phyloP scores from a whole-genome alignment of 345 rosid species.

The Dovyalis caffra region DNA sequence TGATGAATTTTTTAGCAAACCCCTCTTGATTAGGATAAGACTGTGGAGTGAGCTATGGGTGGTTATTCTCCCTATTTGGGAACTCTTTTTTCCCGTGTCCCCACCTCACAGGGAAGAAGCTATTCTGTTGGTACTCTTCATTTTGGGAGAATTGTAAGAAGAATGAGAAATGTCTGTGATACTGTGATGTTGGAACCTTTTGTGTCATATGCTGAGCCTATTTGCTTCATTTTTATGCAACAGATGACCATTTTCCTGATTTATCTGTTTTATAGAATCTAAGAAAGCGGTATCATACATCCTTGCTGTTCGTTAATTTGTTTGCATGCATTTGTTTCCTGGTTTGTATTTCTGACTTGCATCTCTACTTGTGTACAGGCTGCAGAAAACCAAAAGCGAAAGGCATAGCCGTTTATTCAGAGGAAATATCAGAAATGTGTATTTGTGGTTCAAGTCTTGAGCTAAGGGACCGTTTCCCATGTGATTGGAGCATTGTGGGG shows the following conservation, averaged over 20 bases:
- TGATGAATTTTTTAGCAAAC: background rate
- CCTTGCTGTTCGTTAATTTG: background rate
- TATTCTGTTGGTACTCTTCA: too few relatives aligned
- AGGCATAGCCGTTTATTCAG: background rate
- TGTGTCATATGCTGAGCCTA: too few relatives aligned
- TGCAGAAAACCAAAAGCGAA: conserved; percentile 11
- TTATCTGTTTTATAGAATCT: background rate
- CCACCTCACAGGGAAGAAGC: too few relatives aligned
- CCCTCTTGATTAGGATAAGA: background rate
- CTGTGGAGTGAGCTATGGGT: background rate
- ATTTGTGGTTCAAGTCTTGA: too few relatives aligned
- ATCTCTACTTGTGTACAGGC: conserved; percentile 13
- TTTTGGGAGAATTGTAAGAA: background rate
- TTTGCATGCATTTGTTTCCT: background rate
- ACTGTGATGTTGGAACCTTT: too few relatives aligned
- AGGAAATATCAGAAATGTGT: too few relatives aligned
- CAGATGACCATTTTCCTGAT: background rate
- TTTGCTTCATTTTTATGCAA: background rate
- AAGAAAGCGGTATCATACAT: background rate
- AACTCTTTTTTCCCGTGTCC: background rate
- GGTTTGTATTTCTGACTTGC: background rate
- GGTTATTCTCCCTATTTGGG: background rate
- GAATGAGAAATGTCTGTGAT: too few relatives aligned
- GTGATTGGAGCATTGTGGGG: too few relatives aligned
- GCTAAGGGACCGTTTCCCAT: too few relatives aligned